Conservation (phyloP, 1,139 yeast genomes). For the Suhomyces wounanorum region DNA sequence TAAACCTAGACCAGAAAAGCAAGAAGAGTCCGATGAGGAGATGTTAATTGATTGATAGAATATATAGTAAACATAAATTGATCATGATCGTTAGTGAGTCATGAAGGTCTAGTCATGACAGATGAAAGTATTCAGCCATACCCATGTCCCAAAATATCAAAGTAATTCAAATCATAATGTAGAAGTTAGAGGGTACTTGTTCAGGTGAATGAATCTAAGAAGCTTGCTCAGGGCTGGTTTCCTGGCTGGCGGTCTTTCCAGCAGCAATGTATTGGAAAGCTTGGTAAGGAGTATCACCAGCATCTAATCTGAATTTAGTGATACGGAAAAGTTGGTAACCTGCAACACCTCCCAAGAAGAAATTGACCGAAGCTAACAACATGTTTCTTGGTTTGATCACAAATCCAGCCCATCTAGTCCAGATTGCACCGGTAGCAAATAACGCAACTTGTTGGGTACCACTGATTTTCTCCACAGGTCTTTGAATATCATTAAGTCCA, state of each 20-base stretch:
- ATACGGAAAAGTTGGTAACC: conserved; percentile 80
- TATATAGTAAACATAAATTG: conserved; percentile 8
- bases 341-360: conserved; percentile 90
- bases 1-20: conserved; percentile 6
- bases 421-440: conserved; percentile 87
- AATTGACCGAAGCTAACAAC: conserved; percentile 88
- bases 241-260: conserved; percentile 36
- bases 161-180: not conserved
- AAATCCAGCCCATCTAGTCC: conserved; percentile 97
- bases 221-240: not conserved
- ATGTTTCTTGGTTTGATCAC: conserved; percentile 88
- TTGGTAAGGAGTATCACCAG: conserved; percentile 53
- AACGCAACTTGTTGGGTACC: conserved; percentile 93
- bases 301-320: conserved; percentile 55
- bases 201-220: not conserved
- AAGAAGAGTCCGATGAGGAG: conserved; percentile 15
- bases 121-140: not conserved
- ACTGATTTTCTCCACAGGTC: conserved; percentile 89
- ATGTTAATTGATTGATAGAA: conserved; percentile 17
- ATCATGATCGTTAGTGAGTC: not conserved
- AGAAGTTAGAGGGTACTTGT: not conserved
- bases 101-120: not conserved
- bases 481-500: conserved; percentile 78
- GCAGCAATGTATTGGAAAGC: conserved; percentile 58
- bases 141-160: not conserved